Base-by-base conservation (phyloP, 176 grass and related monocot genomes). In the Oryza meridionalis region DNA sequence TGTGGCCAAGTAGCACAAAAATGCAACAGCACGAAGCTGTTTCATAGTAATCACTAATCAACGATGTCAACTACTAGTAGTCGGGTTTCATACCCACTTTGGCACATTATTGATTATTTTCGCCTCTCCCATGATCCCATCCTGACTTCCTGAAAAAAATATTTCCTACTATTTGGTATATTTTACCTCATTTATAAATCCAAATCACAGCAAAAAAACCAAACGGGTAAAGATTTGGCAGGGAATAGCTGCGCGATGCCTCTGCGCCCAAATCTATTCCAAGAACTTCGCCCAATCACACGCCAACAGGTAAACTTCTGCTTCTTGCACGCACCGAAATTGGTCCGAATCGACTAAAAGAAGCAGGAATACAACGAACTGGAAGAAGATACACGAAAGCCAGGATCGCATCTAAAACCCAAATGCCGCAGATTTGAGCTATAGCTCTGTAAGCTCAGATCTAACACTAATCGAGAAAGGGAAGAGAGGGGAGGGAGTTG, bases 381-480 rank as follows among this genome's bases (percentile, higher is more conserved):
- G 25, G 22, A 11, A 67, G n/a, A 29, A 29, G 38, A 29, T 24
- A 15, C 33, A 40, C 8, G 29, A 31, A 31, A 51, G n/a, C 1
- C 17, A 2, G 72, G 66, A 19, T 78, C 17, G 10, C 59, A 67
- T 44, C 67, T 46, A 24, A 24, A 2, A 66, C 67, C 59, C 73
- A 73, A 79, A 78, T 82, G 46, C 83, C 55, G 45, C 81, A 67
- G 27, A 68, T 44, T 76, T 10, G 29, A 63, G 31, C 32, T 31
- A 75, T 31, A 75, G 59, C 0, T 53, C 8, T 66, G 32, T 4
- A 33, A 26, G 44, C 13, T 82, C 66, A 77, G 88, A 90, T 86
- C 88, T 82, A 75, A 32, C 6, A 22, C 11, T 1, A 44, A 19
- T 35, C 9, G 5, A 32, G 43, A 40, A 40, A 27, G 45, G 68